phyloP scores from a whole-genome alignment of 2,329 filamentous ascomycete species.

The Ophiostoma populinum region DNA sequence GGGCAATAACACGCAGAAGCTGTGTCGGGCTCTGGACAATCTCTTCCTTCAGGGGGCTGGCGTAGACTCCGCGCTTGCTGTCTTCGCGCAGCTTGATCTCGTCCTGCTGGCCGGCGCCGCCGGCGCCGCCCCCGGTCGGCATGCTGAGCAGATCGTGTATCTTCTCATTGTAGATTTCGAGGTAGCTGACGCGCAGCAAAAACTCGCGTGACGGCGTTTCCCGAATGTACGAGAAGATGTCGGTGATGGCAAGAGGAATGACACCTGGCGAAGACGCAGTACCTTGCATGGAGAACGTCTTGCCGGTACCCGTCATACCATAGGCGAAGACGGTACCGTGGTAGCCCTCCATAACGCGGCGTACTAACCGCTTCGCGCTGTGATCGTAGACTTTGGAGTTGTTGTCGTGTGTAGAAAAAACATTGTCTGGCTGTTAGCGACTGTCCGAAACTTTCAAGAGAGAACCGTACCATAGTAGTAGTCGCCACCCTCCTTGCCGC shows the following conservation, averaged over 20 bases:
- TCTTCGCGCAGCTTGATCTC: constrained; percentile 97
- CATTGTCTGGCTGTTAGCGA: constrained; percentile 64
- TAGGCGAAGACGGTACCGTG: constrained; percentile 97
- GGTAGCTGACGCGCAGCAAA: constrained; percentile 83
- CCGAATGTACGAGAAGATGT: constrained; percentile 97
- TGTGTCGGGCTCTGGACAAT: constrained; percentile 98
- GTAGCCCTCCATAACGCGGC: constrained; percentile 97
- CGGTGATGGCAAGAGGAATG: constrained; percentile 90
- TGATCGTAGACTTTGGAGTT: constrained; percentile 92
- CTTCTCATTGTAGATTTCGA: constrained; percentile 97
- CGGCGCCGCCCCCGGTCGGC: constrained; percentile 39
- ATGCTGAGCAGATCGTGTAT: constrained; percentile 86
- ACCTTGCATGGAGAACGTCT: constrained; percentile 99
- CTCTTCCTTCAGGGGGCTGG: constrained; percentile 88
- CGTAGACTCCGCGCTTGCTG: constrained; percentile 90
- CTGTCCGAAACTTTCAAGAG: too few species aligned
- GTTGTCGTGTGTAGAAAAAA: constrained; percentile 85
- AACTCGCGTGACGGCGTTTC: constrained; percentile 94
- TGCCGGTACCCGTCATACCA: constrained; percentile 96
- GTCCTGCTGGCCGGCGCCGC: constrained; percentile 46
- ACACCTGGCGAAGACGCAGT: constrained; percentile 91
- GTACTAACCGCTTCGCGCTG: constrained; percentile 80
- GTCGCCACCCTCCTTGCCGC: constrained; percentile 78
- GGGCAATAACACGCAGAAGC: constrained; percentile 80
- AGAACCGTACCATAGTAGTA: constrained; percentile 64